phyloP scores from a whole-genome alignment of 2,329 filamentous ascomycete genomes.

The Lachnellula hyalina region DNA sequence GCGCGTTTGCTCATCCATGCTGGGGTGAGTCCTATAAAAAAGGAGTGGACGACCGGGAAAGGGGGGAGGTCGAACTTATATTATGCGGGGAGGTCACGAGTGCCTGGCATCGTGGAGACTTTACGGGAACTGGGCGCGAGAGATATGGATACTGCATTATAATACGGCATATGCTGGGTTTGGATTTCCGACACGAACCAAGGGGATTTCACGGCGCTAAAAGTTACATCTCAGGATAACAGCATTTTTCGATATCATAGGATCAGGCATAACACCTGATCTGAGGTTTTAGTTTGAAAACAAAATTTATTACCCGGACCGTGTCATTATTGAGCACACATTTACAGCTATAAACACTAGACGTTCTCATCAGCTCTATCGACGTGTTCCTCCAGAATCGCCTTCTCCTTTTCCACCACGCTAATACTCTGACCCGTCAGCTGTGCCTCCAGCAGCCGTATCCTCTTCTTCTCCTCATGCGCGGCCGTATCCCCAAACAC shows the following conservation, averaged over 20 bases:
- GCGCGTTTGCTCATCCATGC: neutral
- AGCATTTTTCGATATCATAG: too few relatives aligned
- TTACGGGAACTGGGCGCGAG: neutral
- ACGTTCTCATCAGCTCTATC: neutral
- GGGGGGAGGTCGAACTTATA: neutral
- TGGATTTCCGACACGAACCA: too few relatives aligned
- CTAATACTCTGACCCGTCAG: constrained; percentile 8
- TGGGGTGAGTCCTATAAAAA: neutral
- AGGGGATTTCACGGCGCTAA: too few relatives aligned
- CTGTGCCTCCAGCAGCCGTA: constrained; percentile 19
- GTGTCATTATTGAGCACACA: too few relatives aligned
- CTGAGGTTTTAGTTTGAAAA: too few relatives aligned
- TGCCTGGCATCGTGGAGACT: neutral
- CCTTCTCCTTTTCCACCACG: neutral
- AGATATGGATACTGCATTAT: too few relatives aligned
- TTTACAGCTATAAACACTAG: neutral
- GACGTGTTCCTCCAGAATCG: neutral
- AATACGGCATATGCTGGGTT: too few relatives aligned
- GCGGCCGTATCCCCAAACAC: constrained; percentile 38
- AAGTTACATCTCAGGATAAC: too few relatives aligned
- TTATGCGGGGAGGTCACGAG: neutral
- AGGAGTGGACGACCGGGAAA: neutral
- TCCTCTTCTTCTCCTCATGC: constrained; percentile 32
- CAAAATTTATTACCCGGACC: too few relatives aligned
- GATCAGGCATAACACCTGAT: too few relatives aligned